Base-by-base conservation (phyloP, 225 moss, liverwort and hornwort genomes). In the Antitrichia curtipendula region DNA sequence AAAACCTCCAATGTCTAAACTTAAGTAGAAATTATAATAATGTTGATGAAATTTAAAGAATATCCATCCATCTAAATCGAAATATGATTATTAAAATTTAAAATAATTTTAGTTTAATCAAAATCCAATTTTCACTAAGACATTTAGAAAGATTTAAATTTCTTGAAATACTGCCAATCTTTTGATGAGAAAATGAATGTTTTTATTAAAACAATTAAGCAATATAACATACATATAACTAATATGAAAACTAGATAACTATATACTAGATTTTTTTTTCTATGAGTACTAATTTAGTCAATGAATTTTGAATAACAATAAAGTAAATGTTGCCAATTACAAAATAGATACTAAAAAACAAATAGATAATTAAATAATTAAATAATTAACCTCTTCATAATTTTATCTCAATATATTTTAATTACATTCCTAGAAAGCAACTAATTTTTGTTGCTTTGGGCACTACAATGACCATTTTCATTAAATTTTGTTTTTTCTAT, bases 311-410 rank as follows among this genome's bases (percentile, higher is more conserved):
- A 69, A 69, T n/a, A n/a, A n/a, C n/a, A n/a, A n/a, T n/a, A n/a
- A n/a, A n/a, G n/a, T n/a, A n/a, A n/a, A n/a, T n/a, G n/a, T n/a
- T n/a, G n/a, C n/a, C n/a, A n/a, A n/a, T n/a, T n/a, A n/a, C n/a
- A n/a, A n/a, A n/a, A n/a, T n/a, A n/a, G 23, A 13, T 38, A 68
- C 7, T 23, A 38, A 23, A 38, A 23, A 23, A 12, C 4, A 20
- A 66, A 38, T 23, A 68, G 12, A 40, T 2, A 68, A 68, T 22
- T 2, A 36, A 68, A n/a, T 68, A 40, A 65, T 65, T 6, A 20
- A n/a, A 20, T 66, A 3, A 2, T n/a, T 2, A 66, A 66, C 12
- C 0, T 21, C 20, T 0, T 68, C 10, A 13, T 22, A 8, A 25
- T 41, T 70, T 25, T 24, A 25, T 14, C 2, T 25, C 4, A 24